Base-by-base conservation (phyloP, 306 rosid species). In the Ceratonia siliqua region DNA sequence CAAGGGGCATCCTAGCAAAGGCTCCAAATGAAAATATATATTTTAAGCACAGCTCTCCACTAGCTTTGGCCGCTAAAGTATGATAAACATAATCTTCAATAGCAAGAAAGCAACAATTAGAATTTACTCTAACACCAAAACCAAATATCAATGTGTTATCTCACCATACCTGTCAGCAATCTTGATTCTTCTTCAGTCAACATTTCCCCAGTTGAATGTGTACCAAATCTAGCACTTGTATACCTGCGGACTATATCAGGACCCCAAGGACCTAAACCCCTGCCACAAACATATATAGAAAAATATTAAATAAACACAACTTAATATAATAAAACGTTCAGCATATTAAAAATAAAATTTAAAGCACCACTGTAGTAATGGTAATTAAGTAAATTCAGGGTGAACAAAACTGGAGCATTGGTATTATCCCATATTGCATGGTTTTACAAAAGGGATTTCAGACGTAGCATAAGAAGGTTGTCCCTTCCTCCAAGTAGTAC, bases 231-330 rank as follows among this genome's bases (percentile, higher is more conserved):
- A 58, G 89, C 79, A 85, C 79, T 85, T 5, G 98, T 90, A 84
- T 95, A 95, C 70, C 43, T 87, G 68, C 78, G 85, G 63, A 95
- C 97, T 49, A 90, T 43, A 73, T 85, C 77, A 73, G 93, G 99
- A 81, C 99, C 99, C 96, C 89, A 95, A 71, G 99, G 99, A 68
- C 99, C 99, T 77, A 95, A 79, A 24, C 99, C 97, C 81, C 98
- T 95, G 86, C 80, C 73, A 73, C 52, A 79, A 66, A 58, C 12
- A 75, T 21, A 56, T 10, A 61, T 2, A 25, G 6, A 24, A 50
- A 74, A 55, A 46, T 56, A 75, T 41, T 27, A 62, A 67, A 52
- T 41, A 49, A 68, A 54, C 38, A 55, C 22, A 69, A 53, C 9
- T 17, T 35, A 20, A 41, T 45, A 55, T 18, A 12, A 62, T 55